Conservation (phyloP, 2,329 filamentous ascomycete genomes). For the Botryotinia narcissicola region DNA sequence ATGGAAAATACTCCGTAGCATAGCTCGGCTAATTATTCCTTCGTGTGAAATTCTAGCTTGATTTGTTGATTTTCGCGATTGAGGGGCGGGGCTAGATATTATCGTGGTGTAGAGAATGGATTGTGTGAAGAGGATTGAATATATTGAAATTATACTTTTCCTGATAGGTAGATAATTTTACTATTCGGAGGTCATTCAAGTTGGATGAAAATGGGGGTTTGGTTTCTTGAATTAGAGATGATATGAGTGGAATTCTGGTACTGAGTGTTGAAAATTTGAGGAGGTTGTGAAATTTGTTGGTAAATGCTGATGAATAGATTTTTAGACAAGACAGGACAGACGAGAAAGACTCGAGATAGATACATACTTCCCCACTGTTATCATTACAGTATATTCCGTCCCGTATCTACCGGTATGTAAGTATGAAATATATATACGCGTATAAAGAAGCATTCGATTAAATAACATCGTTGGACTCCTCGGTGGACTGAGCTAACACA, state of each 20-base stretch:
- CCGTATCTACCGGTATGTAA: background rate
- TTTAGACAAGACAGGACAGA: no score
- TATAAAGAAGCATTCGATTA: background rate
- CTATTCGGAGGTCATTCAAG: background rate
- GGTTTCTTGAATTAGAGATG: background rate
- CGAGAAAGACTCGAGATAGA: background rate
- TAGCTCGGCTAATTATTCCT: conserved; percentile 26
- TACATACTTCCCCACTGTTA: background rate
- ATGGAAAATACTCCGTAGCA: conserved; percentile 23
- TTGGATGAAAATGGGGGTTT: background rate
- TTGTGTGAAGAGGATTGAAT: background rate
- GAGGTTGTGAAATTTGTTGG: background rate
- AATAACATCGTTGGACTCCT: background rate
- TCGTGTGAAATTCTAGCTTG: conserved; percentile 23
- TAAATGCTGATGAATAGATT: background rate
- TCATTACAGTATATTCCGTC: background rate
- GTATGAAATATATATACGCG: background rate
- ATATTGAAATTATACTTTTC: background rate
- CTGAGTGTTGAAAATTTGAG: background rate
- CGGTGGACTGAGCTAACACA: background rate
- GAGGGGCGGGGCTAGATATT: no score
- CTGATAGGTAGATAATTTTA: background rate
- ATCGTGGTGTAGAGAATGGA: background rate
- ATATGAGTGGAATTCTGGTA: background rate
- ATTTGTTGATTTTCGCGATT: background rate